Conservation (phyloP, 2,329 filamentous ascomycete genomes). For the Colletotrichum sidae region DNA sequence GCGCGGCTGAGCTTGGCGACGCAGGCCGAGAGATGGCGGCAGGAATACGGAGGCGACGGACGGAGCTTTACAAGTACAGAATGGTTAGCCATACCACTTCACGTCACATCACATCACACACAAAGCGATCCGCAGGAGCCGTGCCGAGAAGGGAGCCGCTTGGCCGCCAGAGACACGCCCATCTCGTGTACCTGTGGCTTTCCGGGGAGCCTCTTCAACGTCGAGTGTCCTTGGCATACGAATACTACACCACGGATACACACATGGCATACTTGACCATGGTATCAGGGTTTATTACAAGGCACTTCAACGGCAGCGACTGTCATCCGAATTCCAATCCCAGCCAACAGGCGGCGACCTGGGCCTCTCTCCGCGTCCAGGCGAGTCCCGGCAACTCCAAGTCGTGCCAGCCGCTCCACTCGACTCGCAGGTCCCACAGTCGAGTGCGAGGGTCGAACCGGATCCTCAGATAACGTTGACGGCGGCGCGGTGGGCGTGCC, state of each 20-base stretch:
- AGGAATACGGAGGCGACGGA: neutral
- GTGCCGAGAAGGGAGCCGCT: neutral
- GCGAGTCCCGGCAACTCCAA: conserved; percentile 20
- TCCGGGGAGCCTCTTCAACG: conserved; percentile 9
- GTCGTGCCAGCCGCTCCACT: conserved; percentile 18
- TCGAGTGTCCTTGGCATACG: neutral
- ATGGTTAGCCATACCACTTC: too few relatives aligned
- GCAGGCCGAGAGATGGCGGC: conserved; percentile 12
- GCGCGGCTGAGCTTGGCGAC: conserved; percentile 29
- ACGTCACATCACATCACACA: too few relatives aligned
- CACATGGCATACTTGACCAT: neutral
- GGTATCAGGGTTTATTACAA: neutral
- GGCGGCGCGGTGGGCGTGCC: neutral
- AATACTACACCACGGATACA: neutral
- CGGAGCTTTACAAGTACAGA: too few relatives aligned
- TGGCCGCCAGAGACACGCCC: neutral
- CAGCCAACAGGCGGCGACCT: conserved; percentile 15
- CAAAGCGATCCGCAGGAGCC: conserved; percentile 11
- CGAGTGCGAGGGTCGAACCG: conserved; percentile 29
- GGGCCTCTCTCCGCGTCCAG: conserved; percentile 5
- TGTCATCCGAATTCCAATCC: conserved; percentile 1
- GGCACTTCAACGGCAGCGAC: conserved; percentile 8
- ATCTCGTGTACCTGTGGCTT: conserved; percentile 7
- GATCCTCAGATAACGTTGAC: conserved; percentile 33
- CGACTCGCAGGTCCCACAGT: conserved; percentile 15